A percentile compares a stretch with the other conserved stretches of the same genome.
phyloP scores from a whole-genome alignment of 2,329 filamentous ascomycete species.

The Aspergillus sp. region DNA sequence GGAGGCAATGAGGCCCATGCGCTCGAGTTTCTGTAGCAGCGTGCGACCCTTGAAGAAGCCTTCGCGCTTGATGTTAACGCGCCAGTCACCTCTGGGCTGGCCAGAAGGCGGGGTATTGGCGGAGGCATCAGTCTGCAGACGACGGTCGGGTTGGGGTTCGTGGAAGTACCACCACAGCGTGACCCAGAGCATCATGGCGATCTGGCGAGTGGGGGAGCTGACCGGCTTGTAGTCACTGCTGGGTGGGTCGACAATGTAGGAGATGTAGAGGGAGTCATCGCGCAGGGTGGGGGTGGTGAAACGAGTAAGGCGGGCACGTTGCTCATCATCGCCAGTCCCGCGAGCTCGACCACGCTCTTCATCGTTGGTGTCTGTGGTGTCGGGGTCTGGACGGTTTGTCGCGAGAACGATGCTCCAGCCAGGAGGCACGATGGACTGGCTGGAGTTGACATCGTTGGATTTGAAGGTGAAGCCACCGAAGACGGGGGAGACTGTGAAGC shows the following conservation, averaged over 20 bases:
- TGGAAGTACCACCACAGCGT: conserved; percentile 98
- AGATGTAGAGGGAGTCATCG: conserved; percentile 84
- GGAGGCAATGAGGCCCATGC: conserved; percentile 82
- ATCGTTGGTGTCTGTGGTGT: conserved; percentile 16
- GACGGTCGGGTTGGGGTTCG: conserved; percentile 70
- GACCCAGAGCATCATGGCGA: conserved; percentile 96
- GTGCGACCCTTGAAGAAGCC: conserved; percentile 85
- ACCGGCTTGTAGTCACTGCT: conserved; percentile 77
- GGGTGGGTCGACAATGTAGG: conserved; percentile 82
- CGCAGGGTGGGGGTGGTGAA: conserved; percentile 74
- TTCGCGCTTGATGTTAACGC: conserved; percentile 78
- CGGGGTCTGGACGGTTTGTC: conserved; percentile 53
- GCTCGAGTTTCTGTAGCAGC: conserved; percentile 84
- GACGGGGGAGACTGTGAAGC: conserved; percentile 76
- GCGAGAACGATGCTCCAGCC: conserved; percentile 90
- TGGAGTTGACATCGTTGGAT: conserved; percentile 69
- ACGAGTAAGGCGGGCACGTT: conserved; percentile 43
- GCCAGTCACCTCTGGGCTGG: conserved; percentile 81
- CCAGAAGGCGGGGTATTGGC: conserved; percentile 67
- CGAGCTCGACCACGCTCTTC: conserved; percentile 19
- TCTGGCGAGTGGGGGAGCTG: conserved; percentile 79
- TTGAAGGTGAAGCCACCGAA: conserved; percentile 94
- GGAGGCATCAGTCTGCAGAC: conserved; percentile 64
- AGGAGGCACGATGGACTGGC: conserved; percentile 67
- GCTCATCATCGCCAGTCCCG: conserved; percentile 22